Conservation (phyloP, 495 filamentous ascomycete species). For the Penicillium cinerascens region DNA sequence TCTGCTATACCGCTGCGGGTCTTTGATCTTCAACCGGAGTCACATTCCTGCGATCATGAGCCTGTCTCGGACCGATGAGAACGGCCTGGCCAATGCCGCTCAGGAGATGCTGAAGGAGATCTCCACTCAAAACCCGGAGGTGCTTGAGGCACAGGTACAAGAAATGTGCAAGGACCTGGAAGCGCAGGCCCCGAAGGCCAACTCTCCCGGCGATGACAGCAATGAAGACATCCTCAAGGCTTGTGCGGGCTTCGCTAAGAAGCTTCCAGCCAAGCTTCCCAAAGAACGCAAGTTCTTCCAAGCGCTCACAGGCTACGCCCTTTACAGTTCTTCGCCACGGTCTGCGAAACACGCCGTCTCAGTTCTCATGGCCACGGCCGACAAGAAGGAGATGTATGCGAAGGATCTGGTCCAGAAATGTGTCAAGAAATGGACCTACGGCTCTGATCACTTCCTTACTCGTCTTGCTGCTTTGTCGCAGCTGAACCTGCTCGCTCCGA, state of each 20-base stretch:
- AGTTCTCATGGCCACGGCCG: conserved; percentile 76
- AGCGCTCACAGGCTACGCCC: conserved; percentile 73
- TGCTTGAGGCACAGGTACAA: conserved; percentile 87
- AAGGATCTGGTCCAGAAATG: conserved; percentile 76
- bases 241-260: conserved; percentile 82
- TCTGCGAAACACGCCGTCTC: conserved; percentile 92
- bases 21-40: conserved; percentile 87
- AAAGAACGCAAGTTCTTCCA: conserved; percentile 80
- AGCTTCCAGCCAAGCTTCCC: conserved; percentile 79
- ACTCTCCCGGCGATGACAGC: conserved; percentile 59
- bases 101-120: conserved; percentile 93
- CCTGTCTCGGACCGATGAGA: conserved; percentile 75
- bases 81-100: conserved; percentile 69
- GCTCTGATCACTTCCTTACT: conserved; percentile 71
- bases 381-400: conserved; percentile 81
- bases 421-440: conserved; percentile 73
- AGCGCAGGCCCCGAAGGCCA: conserved; percentile 68
- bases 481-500: conserved; percentile 71
- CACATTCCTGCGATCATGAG: conserved; percentile 89
- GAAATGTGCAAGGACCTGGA: conserved; percentile 85
- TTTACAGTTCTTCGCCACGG: conserved; percentile 74
- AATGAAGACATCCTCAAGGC: conserved; percentile 89
- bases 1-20: conserved; percentile 78
- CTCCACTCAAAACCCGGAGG: conserved; percentile 77
- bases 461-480: conserved; percentile 81